phyloP scores from a whole-genome alignment of 2,329 filamentous ascomycete species.

The Botryotinia calthae region DNA sequence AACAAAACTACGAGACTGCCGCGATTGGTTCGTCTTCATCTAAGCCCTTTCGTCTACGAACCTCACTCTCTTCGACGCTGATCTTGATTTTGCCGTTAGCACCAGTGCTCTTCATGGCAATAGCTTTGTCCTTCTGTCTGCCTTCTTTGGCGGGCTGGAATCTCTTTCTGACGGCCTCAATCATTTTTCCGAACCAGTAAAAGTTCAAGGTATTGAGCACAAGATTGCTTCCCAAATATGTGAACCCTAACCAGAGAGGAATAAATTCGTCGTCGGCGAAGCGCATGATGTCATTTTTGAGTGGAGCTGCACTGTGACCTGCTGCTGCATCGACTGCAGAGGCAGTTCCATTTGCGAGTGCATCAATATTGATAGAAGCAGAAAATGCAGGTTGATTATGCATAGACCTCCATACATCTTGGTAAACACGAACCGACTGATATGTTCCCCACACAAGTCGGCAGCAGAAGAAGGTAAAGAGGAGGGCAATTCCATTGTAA shows the following conservation, averaged over 20 bases:
- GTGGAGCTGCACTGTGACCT: slow-evolving; percentile 33
- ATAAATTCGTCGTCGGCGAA: slow-evolving; percentile 54
- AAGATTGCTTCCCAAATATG: slow-evolving; percentile 69
- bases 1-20: slow-evolving; percentile 11
- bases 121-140: slow-evolving; percentile 37
- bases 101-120: slow-evolving; percentile 33
- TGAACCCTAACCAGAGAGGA: slow-evolving; percentile 65
- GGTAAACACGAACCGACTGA: slow-evolving; percentile 66
- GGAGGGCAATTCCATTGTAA: slow-evolving; percentile 71
- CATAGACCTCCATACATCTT: slow-evolving; percentile 64
- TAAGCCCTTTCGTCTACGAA: slow-evolving; percentile 34
- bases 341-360: slow-evolving; percentile 39
- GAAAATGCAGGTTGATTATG: slow-evolving; percentile 43
- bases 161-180: slow-evolving; percentile 71
- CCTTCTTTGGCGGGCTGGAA: slow-evolving; percentile 56
- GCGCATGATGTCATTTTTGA: slow-evolving; percentile 45
- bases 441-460: slow-evolving; percentile 77
- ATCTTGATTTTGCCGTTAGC: slow-evolving; percentile 34
- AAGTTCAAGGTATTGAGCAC: slow-evolving; percentile 75
- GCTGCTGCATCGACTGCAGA: slow-evolving; percentile 38
- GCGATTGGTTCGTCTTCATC: slow-evolving; percentile 17
- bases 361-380: slow-evolving; percentile 37
- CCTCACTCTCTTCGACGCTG: slow-evolving; percentile 35
- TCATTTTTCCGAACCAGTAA: slow-evolving; percentile 87
- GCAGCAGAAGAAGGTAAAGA: slow-evolving; percentile 72